phyloP scores from a whole-genome alignment of 192 early-diverging fungal genomes.

The Chytriomyces confervae region DNA sequence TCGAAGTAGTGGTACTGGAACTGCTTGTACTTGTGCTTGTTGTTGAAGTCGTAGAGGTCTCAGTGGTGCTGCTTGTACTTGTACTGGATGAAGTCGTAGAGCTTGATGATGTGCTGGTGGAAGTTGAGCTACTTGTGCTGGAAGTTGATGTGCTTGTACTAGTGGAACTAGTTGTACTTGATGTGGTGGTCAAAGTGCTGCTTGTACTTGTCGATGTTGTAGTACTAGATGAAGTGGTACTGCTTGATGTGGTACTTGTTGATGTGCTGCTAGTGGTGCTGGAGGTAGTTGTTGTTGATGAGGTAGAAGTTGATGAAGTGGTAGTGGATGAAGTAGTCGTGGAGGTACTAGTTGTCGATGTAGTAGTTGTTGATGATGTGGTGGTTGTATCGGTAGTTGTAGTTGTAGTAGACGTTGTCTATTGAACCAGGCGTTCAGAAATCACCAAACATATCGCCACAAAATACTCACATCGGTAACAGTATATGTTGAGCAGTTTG shows the following conservation, averaged over 20 bases:
- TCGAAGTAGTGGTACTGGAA: too few relatives aligned
- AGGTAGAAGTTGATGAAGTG: constrained; percentile 11
- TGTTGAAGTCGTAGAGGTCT: too few relatives aligned
- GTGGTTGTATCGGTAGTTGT: constrained; percentile 19
- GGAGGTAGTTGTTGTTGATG: not conserved
- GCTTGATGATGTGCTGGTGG: too few relatives aligned
- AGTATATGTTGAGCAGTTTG: constrained; percentile 34
- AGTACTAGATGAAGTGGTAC: too few relatives aligned
- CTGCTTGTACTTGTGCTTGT: too few relatives aligned
- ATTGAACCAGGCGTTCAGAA: constrained; percentile 36
- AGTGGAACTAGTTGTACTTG: not conserved
- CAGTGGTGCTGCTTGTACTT: too few relatives aligned
- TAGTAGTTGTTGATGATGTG: not conserved
- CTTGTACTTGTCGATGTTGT: not conserved
- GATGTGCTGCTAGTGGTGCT: too few relatives aligned
- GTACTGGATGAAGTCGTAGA: too few relatives aligned
- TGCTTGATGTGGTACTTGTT: too few relatives aligned
- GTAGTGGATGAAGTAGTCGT: constrained; percentile 25
- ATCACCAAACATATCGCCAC: constrained; percentile 32
- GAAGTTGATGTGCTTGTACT: too few relatives aligned
- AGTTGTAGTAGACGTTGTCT: constrained; percentile 35
- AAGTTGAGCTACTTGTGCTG: too few relatives aligned
- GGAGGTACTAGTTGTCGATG: not conserved
- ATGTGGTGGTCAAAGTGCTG: not conserved
- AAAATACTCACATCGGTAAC: not conserved